Evolutionary conservation across 768 basidiomycete genomes (phyloP).

Genomic region (Leucocoprinus birnbaumii): DNA sequence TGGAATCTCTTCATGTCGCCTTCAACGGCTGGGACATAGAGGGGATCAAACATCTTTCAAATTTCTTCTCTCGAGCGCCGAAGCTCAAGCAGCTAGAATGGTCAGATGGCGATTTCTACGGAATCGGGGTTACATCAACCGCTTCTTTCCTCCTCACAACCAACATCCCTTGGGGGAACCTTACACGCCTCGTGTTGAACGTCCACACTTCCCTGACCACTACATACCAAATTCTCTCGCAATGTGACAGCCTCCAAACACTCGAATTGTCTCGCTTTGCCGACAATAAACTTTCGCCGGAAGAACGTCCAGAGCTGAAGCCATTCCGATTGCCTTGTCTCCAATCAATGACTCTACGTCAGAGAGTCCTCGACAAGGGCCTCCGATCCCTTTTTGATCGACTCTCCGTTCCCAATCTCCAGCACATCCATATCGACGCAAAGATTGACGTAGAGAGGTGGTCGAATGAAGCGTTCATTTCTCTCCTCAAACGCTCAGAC

Average conservation of each 20-base stretch:
- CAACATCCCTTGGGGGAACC: conserved; percentile 18
- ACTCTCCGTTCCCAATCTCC: conserved; percentile 17
- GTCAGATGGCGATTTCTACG: conserved; percentile 18
- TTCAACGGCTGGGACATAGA: conserved; percentile 18
- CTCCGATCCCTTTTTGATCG: conserved; percentile 19
- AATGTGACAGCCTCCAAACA: conserved; percentile 16
- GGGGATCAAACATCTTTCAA: conserved; percentile 14
- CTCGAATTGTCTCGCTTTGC: conserved; percentile 20
- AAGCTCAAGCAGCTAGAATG: conserved; percentile 17
- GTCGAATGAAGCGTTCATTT: conserved; percentile 16
- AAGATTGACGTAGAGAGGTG: conserved; percentile 8
- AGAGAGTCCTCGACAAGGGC: conserved; percentile 18
- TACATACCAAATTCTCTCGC: conserved; percentile 18
- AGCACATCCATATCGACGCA: conserved; percentile 14
- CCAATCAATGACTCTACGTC: conserved; percentile 18
- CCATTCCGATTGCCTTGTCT: conserved; percentile 16
- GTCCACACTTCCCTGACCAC: conserved; percentile 17
- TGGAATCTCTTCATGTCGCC: conserved; percentile 17
- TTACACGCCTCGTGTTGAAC: conserved; percentile 20
- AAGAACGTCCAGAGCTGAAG: conserved; percentile 3
- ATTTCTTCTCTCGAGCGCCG: conserved; percentile 15
- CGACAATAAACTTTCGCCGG: background rate
- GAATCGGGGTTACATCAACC: conserved; percentile 16
- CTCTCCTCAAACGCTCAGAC: conserved; percentile 16
- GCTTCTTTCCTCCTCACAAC: conserved; percentile 3